Conservation (phyloP, 495 filamentous ascomycete species). For the Barbatosphaeria neglecta region DNA sequence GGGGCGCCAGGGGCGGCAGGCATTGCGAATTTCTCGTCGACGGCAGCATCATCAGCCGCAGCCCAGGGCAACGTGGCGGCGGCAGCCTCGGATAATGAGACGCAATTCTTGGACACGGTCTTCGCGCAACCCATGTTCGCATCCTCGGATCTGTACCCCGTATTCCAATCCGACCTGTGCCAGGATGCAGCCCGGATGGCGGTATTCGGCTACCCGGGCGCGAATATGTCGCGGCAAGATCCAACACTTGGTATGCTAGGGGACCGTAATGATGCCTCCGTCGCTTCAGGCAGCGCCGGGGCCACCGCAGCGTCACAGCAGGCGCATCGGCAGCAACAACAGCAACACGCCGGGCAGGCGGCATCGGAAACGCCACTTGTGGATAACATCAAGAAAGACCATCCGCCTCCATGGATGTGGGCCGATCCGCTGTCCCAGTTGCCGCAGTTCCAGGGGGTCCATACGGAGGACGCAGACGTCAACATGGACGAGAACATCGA, state of each 20-base stretch:
- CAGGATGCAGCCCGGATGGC: not conserved
- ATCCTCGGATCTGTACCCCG: not conserved
- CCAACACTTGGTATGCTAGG: not conserved
- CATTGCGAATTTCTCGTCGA: too few species aligned
- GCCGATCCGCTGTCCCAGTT: constrained; percentile 6
- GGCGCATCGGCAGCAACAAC: not conserved
- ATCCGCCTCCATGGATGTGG: constrained; percentile 36
- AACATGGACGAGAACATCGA: constrained; percentile 31
- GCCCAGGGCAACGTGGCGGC: not conserved
- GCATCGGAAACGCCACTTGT: not conserved
- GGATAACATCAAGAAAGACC: constrained; percentile 13
- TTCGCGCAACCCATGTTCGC: not conserved
- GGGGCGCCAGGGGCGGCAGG: too few species aligned
- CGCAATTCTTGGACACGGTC: not conserved
- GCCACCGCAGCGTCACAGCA: not conserved
- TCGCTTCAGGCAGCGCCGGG: not conserved
- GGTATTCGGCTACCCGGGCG: not conserved
- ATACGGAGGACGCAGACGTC: constrained; percentile 24
- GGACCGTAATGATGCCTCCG: not conserved
- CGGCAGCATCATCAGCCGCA: not conserved
- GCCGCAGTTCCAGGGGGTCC: constrained; percentile 10
- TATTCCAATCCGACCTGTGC: not conserved
- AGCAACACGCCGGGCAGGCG: not conserved
- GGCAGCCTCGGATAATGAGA: not conserved
- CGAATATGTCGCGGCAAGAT: not conserved